Conservation (phyloP, 495 filamentous ascomycete genomes). For the Podospora pseudocomata region DNA sequence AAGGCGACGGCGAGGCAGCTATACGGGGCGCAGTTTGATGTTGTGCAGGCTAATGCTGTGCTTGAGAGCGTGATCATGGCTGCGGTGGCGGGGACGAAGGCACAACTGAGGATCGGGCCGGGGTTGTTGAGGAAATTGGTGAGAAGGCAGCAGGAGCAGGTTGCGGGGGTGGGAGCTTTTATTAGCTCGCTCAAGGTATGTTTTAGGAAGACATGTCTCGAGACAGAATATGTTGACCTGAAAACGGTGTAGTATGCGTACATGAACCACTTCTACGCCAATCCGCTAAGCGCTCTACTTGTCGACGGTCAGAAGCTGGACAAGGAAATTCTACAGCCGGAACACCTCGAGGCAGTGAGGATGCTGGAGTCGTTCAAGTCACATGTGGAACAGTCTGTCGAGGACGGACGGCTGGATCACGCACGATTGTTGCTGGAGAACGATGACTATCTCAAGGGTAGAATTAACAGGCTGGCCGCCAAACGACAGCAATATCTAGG, state of each 20-base stretch:
- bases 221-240: neutral
- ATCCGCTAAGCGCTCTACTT: constrained; percentile 71
- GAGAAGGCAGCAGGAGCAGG: constrained; percentile 75
- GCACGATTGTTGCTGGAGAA: constrained; percentile 41
- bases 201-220: neutral
- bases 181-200: constrained; percentile 58
- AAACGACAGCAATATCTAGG: constrained; percentile 23
- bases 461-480: constrained; percentile 23
- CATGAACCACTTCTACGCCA: constrained; percentile 95
- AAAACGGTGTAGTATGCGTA: constrained; percentile 65
- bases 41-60: constrained; percentile 69
- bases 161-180: constrained; percentile 83
- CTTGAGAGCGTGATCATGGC: constrained; percentile 75
- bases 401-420: constrained; percentile 30
- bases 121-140: constrained; percentile 59
- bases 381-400: constrained; percentile 40
- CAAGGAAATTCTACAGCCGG: constrained; percentile 42
- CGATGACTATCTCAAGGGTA: constrained; percentile 34
- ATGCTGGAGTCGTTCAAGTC: constrained; percentile 75
- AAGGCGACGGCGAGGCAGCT: constrained; percentile 66
- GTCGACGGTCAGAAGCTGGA: constrained; percentile 32
- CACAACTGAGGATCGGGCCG: constrained; percentile 64
- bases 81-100: constrained; percentile 54
- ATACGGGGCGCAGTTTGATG: constrained; percentile 76
- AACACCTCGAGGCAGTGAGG: constrained; percentile 71